Percentiles rank a stretch among this genome's conserved stretches.
Conservation (phyloP, 306 rosid species). For the Sicyos edulis region DNA sequence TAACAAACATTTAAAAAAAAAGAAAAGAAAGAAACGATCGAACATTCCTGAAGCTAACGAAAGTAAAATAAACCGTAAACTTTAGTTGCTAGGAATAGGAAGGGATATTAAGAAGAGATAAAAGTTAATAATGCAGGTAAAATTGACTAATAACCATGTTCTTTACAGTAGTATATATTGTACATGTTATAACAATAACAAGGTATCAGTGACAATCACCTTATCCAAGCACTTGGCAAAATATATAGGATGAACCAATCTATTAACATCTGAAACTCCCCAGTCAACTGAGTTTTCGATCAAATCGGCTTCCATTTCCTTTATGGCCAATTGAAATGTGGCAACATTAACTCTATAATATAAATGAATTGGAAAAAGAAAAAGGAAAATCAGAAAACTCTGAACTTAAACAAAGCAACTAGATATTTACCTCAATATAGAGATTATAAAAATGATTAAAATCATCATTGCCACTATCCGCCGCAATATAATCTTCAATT, state of each 20-base stretch:
- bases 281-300: slow-evolving; percentile 42
- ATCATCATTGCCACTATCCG: slow-evolving; percentile 35
- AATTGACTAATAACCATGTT: neutral
- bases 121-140: neutral
- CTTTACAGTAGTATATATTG: neutral
- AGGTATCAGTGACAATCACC: slow-evolving; percentile 36
- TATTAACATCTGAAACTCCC: slow-evolving; percentile 40
- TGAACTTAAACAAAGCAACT: slow-evolving; percentile 5
- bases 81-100: neutral
- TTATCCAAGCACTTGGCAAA: slow-evolving; percentile 75
- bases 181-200: neutral
- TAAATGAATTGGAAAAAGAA: neutral
- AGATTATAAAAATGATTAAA: slow-evolving; percentile 53
- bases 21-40: neutral
- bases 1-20: slow-evolving; percentile 26
- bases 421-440: slow-evolving; percentile 23
- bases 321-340: slow-evolving; percentile 26
- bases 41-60: neutral
- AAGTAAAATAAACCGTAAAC: neutral
- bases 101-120: neutral
- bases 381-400: neutral
- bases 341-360: slow-evolving; percentile 22
- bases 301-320: slow-evolving; percentile 52
- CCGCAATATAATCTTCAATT: slow-evolving; percentile 35
- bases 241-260: slow-evolving; percentile 62